These are phyloP conservation scores for Pyrenula massariospora DNA, from an alignment of 495 filamentous ascomycete genomes.

Conservation along the genomic window DNA sequence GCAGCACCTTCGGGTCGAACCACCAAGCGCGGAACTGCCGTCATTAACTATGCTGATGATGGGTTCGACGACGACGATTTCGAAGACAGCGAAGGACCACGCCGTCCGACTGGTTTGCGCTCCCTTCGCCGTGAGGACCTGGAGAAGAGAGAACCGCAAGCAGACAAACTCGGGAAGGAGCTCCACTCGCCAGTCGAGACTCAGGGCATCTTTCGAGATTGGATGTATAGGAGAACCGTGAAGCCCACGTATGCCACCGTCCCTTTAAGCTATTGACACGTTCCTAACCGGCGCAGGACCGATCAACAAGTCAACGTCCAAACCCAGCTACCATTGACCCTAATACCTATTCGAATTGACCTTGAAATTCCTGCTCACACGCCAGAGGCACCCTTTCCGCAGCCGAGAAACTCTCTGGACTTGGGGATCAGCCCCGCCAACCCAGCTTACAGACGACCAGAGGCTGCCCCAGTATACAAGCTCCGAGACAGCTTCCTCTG, in stretches of 20 bases:
- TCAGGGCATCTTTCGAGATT: constrained; percentile 85
- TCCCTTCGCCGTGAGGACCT: constrained; percentile 70
- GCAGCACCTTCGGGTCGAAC: constrained; percentile 64
- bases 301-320: constrained; percentile 75
- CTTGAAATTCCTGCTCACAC: constrained; percentile 75
- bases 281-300: constrained; percentile 25
- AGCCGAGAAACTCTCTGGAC: constrained; percentile 49
- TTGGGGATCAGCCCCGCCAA: constrained; percentile 50
- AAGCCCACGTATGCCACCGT: constrained; percentile 29
- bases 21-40: constrained; percentile 91
- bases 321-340: constrained; percentile 70
- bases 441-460: constrained; percentile 65
- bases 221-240: constrained; percentile 73
- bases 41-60: constrained; percentile 96
- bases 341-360: constrained; percentile 94
- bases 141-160: constrained; percentile 44
- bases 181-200: constrained; percentile 66
- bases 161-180: constrained; percentile 78
- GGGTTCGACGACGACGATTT: constrained; percentile 91
- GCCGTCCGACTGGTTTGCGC: constrained; percentile 73
- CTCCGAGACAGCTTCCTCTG: constrained; percentile 91
- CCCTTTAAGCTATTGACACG: not conserved
- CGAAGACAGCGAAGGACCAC: constrained; percentile 69
- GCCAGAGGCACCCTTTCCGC: constrained; percentile 59
- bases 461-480: constrained; percentile 67